Conservation (phyloP, 345 rosid species). For the Boechera divaricarpa region DNA sequence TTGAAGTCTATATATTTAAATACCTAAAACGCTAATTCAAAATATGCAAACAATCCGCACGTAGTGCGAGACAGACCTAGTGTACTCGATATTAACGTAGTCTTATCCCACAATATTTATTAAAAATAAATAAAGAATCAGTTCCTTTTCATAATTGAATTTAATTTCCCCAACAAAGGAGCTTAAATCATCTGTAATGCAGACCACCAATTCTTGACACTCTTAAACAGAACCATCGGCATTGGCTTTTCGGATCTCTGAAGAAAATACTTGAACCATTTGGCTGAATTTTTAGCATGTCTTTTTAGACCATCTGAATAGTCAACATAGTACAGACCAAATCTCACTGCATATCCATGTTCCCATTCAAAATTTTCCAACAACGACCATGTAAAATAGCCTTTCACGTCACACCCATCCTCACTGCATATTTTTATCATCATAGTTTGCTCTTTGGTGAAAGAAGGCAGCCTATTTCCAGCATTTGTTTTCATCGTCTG, state of each 20-base stretch:
- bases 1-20: no score
- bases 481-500: background rate
- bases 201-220: constrained; percentile 28
- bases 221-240: background rate
- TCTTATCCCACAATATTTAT: no score
- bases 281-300: constrained; percentile 56
- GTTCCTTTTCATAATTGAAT: no score
- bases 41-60: no score
- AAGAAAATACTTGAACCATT: constrained; percentile 58
- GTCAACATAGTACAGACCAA: constrained; percentile 55
- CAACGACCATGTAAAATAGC: constrained; percentile 60
- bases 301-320: constrained; percentile 48
- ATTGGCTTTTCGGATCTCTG: background rate
- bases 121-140: no score
- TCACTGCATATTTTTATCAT: constrained; percentile 27
- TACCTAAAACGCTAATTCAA: no score
- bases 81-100: no score
- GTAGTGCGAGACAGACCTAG: no score
- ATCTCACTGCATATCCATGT: constrained; percentile 49
- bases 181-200: constrained; percentile 3
- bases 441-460: constrained; percentile 10
- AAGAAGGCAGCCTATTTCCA: constrained; percentile 14
- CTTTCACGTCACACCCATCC: constrained; percentile 58
- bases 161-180: background rate
- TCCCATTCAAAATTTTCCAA: constrained; percentile 69